Conservation (phyloP, 2,329 filamentous ascomycete species). For the Didymella keratinophila region DNA sequence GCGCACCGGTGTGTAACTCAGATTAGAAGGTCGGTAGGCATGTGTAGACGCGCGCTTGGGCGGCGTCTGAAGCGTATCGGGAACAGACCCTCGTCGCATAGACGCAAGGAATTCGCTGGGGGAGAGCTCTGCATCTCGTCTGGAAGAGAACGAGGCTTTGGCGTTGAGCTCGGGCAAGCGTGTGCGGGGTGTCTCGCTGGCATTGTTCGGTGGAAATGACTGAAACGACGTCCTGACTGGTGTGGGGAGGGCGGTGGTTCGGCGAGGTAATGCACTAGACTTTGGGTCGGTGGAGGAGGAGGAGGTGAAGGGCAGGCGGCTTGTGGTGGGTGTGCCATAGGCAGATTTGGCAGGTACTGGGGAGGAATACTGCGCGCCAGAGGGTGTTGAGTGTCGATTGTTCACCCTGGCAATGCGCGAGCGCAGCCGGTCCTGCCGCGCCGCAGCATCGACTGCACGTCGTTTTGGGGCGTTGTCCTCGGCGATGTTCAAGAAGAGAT, state of each 20-base stretch:
- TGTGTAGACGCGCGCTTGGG: conserved; percentile 38
- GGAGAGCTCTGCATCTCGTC: conserved; percentile 41
- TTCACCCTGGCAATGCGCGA: conserved; percentile 50
- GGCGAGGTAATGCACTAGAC: conserved; percentile 35
- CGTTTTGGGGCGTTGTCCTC: conserved; percentile 45
- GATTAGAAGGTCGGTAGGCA: conserved; percentile 47
- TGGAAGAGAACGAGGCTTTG: conserved; percentile 39
- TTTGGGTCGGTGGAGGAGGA: conserved; percentile 34
- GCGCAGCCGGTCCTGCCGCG: conserved; percentile 38
- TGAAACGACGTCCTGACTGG: conserved; percentile 37
- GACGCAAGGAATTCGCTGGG: conserved; percentile 47
- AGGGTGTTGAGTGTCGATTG: conserved; percentile 48
- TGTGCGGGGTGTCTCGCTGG: conserved; percentile 33
- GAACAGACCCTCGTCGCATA: conserved; percentile 44
- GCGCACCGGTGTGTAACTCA: conserved; percentile 46
- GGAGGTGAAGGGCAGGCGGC: conserved; percentile 36
- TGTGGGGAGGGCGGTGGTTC: conserved; percentile 45
- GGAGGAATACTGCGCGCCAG: conserved; percentile 38
- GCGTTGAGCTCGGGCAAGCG: conserved; percentile 41
- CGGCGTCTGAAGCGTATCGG: conserved; percentile 45
- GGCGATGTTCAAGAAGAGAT: conserved; percentile 55
- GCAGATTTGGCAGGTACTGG: conserved; percentile 32
- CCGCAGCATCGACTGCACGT: conserved; percentile 34
- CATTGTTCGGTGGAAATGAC: conserved; percentile 38
- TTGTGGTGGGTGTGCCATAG: conserved; percentile 38